Base-by-base conservation (phyloP, 371 early-diverging fungal genomes). In the Mucor indicus region DNA sequence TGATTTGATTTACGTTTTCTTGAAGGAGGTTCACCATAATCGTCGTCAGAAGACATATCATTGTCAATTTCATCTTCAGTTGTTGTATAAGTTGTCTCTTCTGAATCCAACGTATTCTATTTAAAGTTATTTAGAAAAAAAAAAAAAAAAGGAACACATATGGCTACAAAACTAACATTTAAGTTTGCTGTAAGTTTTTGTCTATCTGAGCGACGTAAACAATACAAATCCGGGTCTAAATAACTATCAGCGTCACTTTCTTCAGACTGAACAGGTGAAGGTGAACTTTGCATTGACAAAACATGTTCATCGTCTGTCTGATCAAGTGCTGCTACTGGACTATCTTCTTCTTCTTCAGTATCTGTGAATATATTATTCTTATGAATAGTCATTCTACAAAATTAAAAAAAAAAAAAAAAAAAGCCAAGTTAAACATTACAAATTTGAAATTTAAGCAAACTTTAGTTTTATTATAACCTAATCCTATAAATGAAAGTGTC, bases 221-320 rank as follows among this genome's bases (percentile, higher is more conserved):
- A 55, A 29, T 60, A 60, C 8, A 60, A 46, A 8, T 60, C 60
- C 37, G 60, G 60, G 42, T 60, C 60, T n/a, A 45, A 33, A 24
- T 44, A 52, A 12, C n/a, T 52, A 16, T 38, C 53, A 8, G 20
- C 22, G n/a, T 43, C 44, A 9, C 30, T 45, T 17, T 15, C 40
- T 40, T 29, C 32, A 16, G 45, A 49, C 7, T 19, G 29, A 25
- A 41, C 30, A 23, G 51, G 51, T 2, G 57, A 57, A 25, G 52
- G 43, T 21, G 57, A 57, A 20, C 57, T 51, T 38, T 57, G 57
- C 12, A 32, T 38, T 2, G 48, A 53, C 9, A 53, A 29, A 11
- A 51, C 24, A 29, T 30, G 41, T 29, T 57, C 47, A 37, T 49
- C 57, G 25, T 50, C 50, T 24, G 47, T 45, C n/a, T 40, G 27